These are phyloP conservation scores for Chytriomyces hyalinus DNA, from an alignment of 192 early-diverging fungal genomes.

Conservation along the genomic window DNA sequence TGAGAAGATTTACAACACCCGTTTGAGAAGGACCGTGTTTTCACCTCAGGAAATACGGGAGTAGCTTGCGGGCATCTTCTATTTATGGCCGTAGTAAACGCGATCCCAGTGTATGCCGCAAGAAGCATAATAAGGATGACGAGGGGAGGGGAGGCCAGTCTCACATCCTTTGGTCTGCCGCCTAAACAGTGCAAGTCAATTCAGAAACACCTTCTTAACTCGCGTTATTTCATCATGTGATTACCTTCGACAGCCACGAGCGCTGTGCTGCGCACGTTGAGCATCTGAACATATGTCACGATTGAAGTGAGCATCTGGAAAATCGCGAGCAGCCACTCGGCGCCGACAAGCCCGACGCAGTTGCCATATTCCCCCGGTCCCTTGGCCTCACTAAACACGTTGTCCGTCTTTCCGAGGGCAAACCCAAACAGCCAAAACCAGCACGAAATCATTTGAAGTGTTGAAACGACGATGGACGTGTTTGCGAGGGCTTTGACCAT, in stretches of 20 bases:
- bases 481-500: not conserved
- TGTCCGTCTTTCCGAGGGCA: not conserved
- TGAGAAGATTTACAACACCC: not conserved
- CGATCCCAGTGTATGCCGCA: not conserved
- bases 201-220: no score
- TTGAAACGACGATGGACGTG: constrained; percentile 2
- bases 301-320: constrained; percentile 4
- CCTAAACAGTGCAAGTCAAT: not conserved
- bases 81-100: not conserved
- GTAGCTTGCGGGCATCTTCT: not conserved
- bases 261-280: not conserved
- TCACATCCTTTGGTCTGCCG: not conserved
- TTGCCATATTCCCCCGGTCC: not conserved
- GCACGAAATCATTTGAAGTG: constrained; percentile 21
- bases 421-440: constrained; percentile 16
- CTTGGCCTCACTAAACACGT: constrained; percentile 10
- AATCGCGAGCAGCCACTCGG: constrained; percentile 8
- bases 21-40: not conserved
- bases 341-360: constrained; percentile 1
- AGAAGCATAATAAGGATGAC: not conserved
- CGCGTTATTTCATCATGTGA: no score
- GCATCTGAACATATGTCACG: constrained; percentile 1
- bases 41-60: not conserved
- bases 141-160: not conserved
- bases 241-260: not conserved